Evolutionary conservation across 2,329 filamentous ascomycete species (phyloP).

Genomic region (Cadophora malorum): DNA sequence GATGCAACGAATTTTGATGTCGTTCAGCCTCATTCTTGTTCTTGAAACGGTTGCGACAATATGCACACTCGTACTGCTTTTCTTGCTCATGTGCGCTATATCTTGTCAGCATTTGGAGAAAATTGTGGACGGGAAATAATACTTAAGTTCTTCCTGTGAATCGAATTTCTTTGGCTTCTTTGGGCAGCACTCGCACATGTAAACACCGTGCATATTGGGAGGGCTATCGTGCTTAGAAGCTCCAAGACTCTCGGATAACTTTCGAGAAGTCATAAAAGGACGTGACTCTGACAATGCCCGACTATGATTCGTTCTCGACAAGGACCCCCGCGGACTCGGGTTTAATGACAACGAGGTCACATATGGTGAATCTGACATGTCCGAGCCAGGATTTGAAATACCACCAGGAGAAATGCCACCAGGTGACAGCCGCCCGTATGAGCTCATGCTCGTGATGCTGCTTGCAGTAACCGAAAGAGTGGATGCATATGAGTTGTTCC

Average conservation of each 20-base stretch:
- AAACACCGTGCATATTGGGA: slow-evolving; percentile 62
- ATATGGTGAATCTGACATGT: slow-evolving; percentile 58
- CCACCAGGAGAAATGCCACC: slow-evolving; percentile 57
- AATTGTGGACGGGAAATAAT: slow-evolving; percentile 48
- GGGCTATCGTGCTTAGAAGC: slow-evolving; percentile 53
- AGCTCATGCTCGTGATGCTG: slow-evolving; percentile 69
- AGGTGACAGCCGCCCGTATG: slow-evolving; percentile 66
- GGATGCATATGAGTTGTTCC: slow-evolving; percentile 68
- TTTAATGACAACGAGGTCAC: slow-evolving; percentile 53
- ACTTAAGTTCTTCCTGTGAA: slow-evolving; percentile 82
- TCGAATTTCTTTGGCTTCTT: slow-evolving; percentile 98
- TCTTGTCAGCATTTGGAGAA: slow-evolving; percentile 36
- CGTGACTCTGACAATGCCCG: slow-evolving; percentile 49
- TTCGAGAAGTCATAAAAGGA: slow-evolving; percentile 49
- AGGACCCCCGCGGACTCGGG: slow-evolving; percentile 47
- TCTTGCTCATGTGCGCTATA: slow-evolving; percentile 85
- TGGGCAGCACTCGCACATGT: slow-evolving; percentile 91
- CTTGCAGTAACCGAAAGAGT: slow-evolving; percentile 64
- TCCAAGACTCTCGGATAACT: slow-evolving; percentile 52
- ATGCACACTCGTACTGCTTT: slow-evolving; percentile 94
- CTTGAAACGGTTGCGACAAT: slow-evolving; percentile 95
- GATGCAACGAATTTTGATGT: slow-evolving; percentile 93
- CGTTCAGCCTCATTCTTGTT: slow-evolving; percentile 98
- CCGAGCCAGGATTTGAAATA: slow-evolving; percentile 34
- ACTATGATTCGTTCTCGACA: slow-evolving; percentile 45